These are phyloP conservation scores for Beta corolliflora DNA, from an alignment of 179 eudicot genomes.

Conservation along the genomic window DNA sequence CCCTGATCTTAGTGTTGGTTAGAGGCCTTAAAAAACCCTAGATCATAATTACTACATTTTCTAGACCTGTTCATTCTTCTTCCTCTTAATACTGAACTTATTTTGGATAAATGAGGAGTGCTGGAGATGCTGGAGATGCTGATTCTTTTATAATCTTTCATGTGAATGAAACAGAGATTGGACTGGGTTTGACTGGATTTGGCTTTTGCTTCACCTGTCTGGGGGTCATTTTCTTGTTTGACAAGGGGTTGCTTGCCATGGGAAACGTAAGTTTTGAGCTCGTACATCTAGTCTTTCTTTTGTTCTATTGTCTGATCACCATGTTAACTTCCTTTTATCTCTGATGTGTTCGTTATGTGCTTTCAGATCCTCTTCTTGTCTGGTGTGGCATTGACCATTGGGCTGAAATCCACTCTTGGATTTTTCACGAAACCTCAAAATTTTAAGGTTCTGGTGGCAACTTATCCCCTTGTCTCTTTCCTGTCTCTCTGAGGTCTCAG, in stretches of 20 bases:
- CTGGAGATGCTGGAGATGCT: constrained; percentile 16
- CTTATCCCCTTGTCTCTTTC: background rate
- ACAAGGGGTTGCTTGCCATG: constrained; percentile 91
- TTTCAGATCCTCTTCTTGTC: constrained; percentile 84
- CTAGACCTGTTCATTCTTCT: background rate
- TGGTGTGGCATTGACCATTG: constrained; percentile 82
- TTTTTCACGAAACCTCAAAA: constrained; percentile 83
- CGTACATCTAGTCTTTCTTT: background rate
- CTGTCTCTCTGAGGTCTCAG: background rate
- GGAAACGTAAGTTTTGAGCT: constrained; percentile 60
- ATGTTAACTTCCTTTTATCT: background rate
- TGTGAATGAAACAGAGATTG: constrained; percentile 64
- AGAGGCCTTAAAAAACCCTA: background rate
- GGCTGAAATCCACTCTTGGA: constrained; percentile 73
- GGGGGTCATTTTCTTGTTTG: constrained; percentile 81
- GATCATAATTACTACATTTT: background rate
- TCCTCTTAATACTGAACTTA: background rate
- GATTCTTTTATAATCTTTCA: constrained; percentile 4
- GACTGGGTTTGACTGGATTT: constrained; percentile 84
- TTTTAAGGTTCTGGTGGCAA: constrained; percentile 52
- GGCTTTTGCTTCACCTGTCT: constrained; percentile 80
- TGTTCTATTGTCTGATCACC: constrained; percentile 5
- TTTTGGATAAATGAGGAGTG: background rate
- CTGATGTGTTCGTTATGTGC: constrained; percentile 22
- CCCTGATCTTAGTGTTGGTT: background rate